Percentiles rank a stretch among this genome's conserved stretches.
These are phyloP conservation scores for Botrytis fabae DNA, from an alignment of 2,329 filamentous ascomycete genomes.

Conservation along the genomic window DNA sequence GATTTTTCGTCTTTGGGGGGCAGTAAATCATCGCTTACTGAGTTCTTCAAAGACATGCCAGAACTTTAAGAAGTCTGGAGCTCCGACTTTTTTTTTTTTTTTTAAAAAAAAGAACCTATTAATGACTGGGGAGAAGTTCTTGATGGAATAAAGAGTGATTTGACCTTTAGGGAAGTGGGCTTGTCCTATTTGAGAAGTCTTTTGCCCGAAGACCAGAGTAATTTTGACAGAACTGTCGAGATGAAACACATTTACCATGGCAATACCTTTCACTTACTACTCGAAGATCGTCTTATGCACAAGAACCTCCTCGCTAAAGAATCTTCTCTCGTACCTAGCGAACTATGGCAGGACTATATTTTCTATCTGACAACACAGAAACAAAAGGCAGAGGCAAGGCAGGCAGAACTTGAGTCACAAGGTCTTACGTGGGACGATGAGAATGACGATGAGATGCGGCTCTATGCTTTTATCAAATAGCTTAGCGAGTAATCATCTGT, in stretches of 20 bases:
- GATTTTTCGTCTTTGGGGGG: accelerated
- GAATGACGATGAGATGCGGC: neutral
- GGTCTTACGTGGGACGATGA: neutral
- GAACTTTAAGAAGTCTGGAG: neutral
- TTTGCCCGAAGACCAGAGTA: neutral
- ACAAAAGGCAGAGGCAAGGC: neutral
- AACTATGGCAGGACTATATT: neutral
- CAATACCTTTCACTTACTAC: neutral
- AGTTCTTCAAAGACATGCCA: neutral
- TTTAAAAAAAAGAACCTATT: accelerated
- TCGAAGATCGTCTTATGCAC: neutral
- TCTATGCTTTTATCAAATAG: neutral
- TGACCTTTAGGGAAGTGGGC: neutral
- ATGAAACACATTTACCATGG: neutral
- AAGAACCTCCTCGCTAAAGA: neutral
- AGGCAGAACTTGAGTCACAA: neutral
- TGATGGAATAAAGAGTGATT: neutral
- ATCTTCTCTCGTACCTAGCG: neutral
- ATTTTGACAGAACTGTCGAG: accelerated
- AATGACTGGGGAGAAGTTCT: neutral
- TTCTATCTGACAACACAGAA: neutral
- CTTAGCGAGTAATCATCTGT: too few species aligned
- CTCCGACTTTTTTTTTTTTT: accelerated
- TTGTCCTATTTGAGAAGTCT: neutral
- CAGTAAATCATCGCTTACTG: neutral